Evolutionary conservation across 495 filamentous ascomycete genomes (phyloP).

Genomic region (Neurospora tetraspora): DNA sequence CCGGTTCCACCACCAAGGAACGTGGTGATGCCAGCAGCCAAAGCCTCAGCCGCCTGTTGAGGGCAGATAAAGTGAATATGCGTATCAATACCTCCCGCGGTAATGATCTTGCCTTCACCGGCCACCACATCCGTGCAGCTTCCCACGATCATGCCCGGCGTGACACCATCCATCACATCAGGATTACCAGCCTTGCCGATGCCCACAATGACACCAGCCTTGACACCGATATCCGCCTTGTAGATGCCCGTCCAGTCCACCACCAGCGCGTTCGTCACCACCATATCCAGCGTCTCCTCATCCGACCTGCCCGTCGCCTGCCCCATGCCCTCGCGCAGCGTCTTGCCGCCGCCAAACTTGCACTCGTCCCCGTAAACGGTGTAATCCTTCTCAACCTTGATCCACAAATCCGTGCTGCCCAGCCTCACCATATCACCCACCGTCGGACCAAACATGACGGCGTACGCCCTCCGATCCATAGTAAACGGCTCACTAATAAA

Average conservation of each 20-base stretch:
- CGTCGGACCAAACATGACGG: conserved; percentile 87
- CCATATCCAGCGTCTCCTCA: conserved; percentile 66
- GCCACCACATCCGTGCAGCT: conserved; percentile 94
- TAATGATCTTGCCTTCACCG: conserved; percentile 86
- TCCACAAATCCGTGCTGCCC: conserved; percentile 81
- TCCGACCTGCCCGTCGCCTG: conserved; percentile 71
- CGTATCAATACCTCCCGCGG: conserved; percentile 82
- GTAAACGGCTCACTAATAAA: conserved; percentile 47
- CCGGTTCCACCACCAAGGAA: conserved; percentile 90
- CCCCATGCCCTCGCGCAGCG: conserved; percentile 91
- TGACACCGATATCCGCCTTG: conserved; percentile 96
- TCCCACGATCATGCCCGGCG: conserved; percentile 70
- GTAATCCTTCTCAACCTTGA: conserved; percentile 81
- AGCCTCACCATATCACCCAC: conserved; percentile 74
- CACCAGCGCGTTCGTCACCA: conserved; percentile 87
- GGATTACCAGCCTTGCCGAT: conserved; percentile 97
- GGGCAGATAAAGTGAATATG: conserved; percentile 98
- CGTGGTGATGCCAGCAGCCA: conserved; percentile 84
- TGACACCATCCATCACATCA: conserved; percentile 88
- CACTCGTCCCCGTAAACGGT: conserved; percentile 90
- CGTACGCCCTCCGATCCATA: conserved; percentile 71
- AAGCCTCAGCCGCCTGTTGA: conserved; percentile 79
- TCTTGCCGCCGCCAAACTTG: conserved; percentile 93
- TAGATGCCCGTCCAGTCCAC: conserved; percentile 90
- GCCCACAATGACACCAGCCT: conserved; percentile 74